Conservation (phyloP, 495 filamentous ascomycete genomes). For the Neurospora sp. region DNA sequence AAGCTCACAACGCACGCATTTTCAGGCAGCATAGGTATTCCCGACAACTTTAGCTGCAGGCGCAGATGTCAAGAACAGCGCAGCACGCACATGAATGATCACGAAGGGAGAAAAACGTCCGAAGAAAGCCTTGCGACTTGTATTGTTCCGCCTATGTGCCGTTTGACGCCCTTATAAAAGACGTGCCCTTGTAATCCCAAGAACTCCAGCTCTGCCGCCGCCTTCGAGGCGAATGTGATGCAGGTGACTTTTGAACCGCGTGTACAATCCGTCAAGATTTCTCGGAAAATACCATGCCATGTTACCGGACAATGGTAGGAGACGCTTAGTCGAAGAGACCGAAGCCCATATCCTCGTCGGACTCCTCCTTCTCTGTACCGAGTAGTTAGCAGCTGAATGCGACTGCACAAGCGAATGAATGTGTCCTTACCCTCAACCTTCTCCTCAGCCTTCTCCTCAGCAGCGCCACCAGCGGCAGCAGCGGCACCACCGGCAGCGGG, state of each 20-base stretch:
- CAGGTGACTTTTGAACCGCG: slow-evolving; percentile 5
- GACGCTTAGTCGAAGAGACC: slow-evolving; percentile 91
- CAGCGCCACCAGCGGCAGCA: slow-evolving; percentile 57
- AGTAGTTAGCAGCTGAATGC: slow-evolving; percentile 21
- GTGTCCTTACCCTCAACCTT: slow-evolving; percentile 56
- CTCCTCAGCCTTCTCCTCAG: slow-evolving; percentile 59
- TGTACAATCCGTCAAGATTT: slow-evolving; percentile 11
- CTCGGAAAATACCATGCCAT: slow-evolving; percentile 16
- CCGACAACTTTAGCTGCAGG: background rate
- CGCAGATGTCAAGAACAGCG: background rate
- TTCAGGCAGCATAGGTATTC: background rate
- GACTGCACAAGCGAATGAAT: background rate
- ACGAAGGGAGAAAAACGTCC: slow-evolving; percentile 6
- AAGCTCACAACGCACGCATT: background rate
- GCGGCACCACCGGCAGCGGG: slow-evolving; percentile 52
- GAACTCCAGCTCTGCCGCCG: slow-evolving; percentile 10
- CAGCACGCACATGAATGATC: background rate
- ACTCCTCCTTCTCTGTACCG: slow-evolving; percentile 60
- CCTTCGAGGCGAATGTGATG: slow-evolving; percentile 3
- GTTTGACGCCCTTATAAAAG: background rate
- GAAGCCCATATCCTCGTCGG: slow-evolving; percentile 99
- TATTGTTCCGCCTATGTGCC: slow-evolving; percentile 18
- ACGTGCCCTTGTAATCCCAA: slow-evolving; percentile 8
- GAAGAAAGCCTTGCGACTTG: slow-evolving; percentile 15
- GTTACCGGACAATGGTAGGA: slow-evolving; percentile 1